phyloP scores from a whole-genome alignment of 2,329 filamentous ascomycete species.

The Cercospora nicotianae region DNA sequence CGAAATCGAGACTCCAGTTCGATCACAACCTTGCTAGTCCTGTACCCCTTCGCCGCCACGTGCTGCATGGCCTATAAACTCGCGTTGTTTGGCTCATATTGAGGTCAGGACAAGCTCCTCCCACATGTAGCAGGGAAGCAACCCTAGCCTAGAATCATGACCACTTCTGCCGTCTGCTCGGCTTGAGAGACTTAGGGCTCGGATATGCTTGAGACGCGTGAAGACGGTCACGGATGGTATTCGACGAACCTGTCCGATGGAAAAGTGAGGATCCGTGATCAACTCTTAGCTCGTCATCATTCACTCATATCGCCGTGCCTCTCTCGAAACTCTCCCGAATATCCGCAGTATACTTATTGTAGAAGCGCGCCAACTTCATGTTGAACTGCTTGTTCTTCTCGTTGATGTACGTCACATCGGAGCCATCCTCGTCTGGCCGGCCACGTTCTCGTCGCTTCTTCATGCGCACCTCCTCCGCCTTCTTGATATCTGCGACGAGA shows the following conservation, averaged over 20 bases:
- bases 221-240: background rate
- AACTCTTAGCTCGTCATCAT: background rate
- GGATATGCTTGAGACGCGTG: background rate
- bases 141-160: background rate
- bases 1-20: background rate
- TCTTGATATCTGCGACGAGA: slow-evolving; percentile 79
- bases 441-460: slow-evolving; percentile 84
- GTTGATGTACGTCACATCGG: slow-evolving; percentile 98
- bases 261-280: background rate
- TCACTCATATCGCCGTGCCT: slow-evolving; percentile 83
- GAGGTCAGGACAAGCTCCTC: background rate
- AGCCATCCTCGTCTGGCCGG: slow-evolving; percentile 72
- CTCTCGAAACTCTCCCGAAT: slow-evolving; percentile 97
- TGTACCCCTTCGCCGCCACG: background rate
- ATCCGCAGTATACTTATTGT: slow-evolving; percentile 97
- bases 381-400: slow-evolving; percentile 99
- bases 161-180: background rate
- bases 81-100: background rate
- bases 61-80: background rate
- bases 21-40: background rate
- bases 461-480: slow-evolving; percentile 81
- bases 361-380: slow-evolving; percentile 91
- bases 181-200: background rate
- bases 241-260: background rate
- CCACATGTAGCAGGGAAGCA: background rate